Base-by-base conservation (phyloP, 2,329 filamentous ascomycete genomes). In the Myriosclerotinia curreyana region DNA sequence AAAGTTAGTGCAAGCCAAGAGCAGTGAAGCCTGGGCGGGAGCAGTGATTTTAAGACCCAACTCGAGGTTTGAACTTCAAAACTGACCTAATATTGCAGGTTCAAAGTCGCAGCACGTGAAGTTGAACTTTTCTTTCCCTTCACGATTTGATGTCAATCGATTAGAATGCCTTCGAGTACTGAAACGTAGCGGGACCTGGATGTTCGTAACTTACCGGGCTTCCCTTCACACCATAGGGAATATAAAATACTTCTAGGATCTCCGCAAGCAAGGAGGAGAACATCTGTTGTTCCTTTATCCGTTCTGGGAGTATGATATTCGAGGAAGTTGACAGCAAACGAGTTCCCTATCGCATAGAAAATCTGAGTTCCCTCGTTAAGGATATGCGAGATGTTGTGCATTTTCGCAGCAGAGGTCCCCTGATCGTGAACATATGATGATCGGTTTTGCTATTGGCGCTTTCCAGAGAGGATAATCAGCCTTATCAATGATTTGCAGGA, bases 201-300 rank as follows among this genome's bases (percentile, higher is more conserved):
- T 49, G 46, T 11, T 49, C 46, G 14, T 25, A 20, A 34, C 28
- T 46, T 63, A 60, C 62, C 62, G 36, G 62, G 62, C 25, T 59
- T 64, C 14, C 38, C 62, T 48, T 64, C 62, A 36, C 31, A 64
- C 25, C 36, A 64, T n/a, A 64, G 15, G 11, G 46, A 64, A 51
- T 60, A 64, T 34, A 60, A 38, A n/a, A 64, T 60, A 50, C 54
- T 64, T 25, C 62, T 38, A 3, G 54, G 54, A 60, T 60, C 62
- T 53, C 54, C 48, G 25, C 62, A 64, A 17, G 62, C 62, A n/a
- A 64, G 54, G 20, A 56, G 48, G 14, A 64, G 42, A 20, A 64
- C 48, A 34, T 64, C 22, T 20, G 55, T 54, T 34, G 5, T 12
- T 14, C 20, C 42, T 14, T 46, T 8, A 6, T 46, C 42, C 6